Evolutionary conservation across 1,284 basidiomycete genomes (phyloP).

Genomic region (Leccinum olivaceoglutinosum): DNA sequence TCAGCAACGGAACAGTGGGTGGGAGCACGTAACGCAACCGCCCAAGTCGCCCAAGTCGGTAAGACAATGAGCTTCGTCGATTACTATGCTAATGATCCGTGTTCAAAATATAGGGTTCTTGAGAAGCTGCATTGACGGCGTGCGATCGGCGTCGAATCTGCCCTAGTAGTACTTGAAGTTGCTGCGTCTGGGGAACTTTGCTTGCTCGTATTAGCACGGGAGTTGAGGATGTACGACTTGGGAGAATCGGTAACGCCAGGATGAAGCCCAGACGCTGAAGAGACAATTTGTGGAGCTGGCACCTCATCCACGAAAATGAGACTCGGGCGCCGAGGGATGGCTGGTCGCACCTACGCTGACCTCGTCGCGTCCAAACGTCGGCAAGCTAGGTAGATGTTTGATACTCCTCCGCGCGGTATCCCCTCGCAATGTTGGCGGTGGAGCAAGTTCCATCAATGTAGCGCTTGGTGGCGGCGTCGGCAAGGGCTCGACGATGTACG

Average conservation of each 20-base stretch:
- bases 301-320: constrained; percentile 6
- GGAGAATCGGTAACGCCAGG: constrained; percentile 2
- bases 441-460: constrained; percentile 16
- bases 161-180: background rate
- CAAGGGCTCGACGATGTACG: constrained; percentile 11
- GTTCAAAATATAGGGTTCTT: background rate
- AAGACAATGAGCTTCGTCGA: constrained; percentile 10
- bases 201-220: constrained; percentile 6
- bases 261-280: constrained; percentile 2
- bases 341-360: background rate
- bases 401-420: constrained; percentile 9
- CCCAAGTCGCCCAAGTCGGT: background rate
- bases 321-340: constrained; percentile 18
- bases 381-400: constrained; percentile 23
- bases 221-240: constrained; percentile 18
- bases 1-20: background rate
- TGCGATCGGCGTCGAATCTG: background rate
- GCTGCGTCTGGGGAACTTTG: constrained; percentile 1
- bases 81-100: constrained; percentile 2
- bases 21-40: background rate
- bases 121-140: constrained; percentile 13
- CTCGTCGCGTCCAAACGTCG: constrained; percentile 11
- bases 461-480: constrained; percentile 16
- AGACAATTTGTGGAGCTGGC: background rate
- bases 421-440: constrained; percentile 12